Evolutionary conservation across 805 yeast species (phyloP).

Genomic region (Starmera dryadoides): DNA sequence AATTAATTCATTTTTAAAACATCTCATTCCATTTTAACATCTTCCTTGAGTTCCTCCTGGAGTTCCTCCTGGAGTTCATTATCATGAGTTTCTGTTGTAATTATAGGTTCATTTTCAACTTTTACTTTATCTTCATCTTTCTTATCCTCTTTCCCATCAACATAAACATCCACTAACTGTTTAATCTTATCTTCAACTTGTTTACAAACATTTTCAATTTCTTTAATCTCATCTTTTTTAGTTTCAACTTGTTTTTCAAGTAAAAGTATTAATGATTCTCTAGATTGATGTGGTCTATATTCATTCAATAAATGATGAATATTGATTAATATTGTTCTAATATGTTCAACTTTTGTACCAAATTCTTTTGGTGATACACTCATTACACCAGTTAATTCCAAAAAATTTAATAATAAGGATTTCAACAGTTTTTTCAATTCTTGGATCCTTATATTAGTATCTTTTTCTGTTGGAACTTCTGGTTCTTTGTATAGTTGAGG

Average conservation of each 20-base stretch:
- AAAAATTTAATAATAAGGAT: conserved; percentile 69
- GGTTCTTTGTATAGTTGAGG: conserved; percentile 52
- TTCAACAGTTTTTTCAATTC: conserved; percentile 77
- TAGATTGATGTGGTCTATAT: conserved; percentile 90
- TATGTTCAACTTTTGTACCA: conserved; percentile 62
- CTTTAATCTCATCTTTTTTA: conserved; percentile 46
- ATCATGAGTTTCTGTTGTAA: background rate
- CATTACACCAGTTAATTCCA: conserved; percentile 76
- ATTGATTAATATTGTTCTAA: conserved; percentile 75
- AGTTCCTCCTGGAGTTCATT: background rate
- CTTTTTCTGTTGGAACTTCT: conserved; percentile 22
- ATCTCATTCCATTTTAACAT: no score
- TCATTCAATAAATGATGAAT: conserved; percentile 89
- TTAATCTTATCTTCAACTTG: conserved; percentile 31
- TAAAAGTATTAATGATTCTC: conserved; percentile 78
- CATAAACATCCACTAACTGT: conserved; percentile 22
- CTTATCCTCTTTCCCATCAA: conserved; percentile 9
- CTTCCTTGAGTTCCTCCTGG: no score
- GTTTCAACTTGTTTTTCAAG: conserved; percentile 63
- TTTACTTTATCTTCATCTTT: background rate
- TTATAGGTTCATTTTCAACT: background rate
- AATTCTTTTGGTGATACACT: conserved; percentile 63
- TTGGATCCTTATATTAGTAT: conserved; percentile 44
- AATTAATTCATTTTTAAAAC: no score
- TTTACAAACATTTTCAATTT: conserved; percentile 31